Evolutionary conservation across 305 asterid species (phyloP), one percentile per base, ranked within the genome.

Genomic region (Ajuga reptans): DNA sequence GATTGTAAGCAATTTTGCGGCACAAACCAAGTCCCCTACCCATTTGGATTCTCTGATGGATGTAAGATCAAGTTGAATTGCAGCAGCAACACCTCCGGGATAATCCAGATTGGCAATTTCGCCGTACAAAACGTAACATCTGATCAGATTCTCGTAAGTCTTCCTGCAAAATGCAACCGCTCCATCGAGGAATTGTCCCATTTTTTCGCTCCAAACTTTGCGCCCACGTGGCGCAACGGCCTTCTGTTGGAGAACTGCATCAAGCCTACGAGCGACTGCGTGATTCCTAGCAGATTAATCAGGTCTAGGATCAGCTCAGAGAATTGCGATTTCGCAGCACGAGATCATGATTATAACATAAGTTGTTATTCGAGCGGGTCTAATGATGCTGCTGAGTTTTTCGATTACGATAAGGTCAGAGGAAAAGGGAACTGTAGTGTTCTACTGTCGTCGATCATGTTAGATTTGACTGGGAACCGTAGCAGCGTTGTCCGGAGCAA

Each of bases 91-190:
- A 27, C 3, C 34, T 29, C 57, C 0, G 81, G 83, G 17, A 72
- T 50, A 3, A 55, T 72, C 63, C 34, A 2, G 63, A 78, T 93
- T 14, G 89, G 86, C 9, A 72, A 58, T 18, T 85, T 78, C 42
- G 6, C 3, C 7, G 84, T 91, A 15, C 78, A 43, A 29, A 87
- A 86, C 64, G 51, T 89, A 71, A 86, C 95, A 4, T 57, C 83
- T 2, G 90, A 86, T 53, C 75, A 69, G 34, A 77, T 94, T 33
- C 39, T 82, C 53, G 47, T 89, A 0, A 39, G 42, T 4, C 27
- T 91, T n/a, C 96, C 96, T 11, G 75, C 73, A n/a, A 68, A 78
- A 3, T 94, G 99, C 75, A 16, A 43, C 77, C 96, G 96, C 21
- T 9, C 80, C 72, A 80, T 91, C 27, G 73, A 34, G 1, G 78